A percentile compares a stretch with the other conserved stretches of the same genome.
These are phyloP conservation scores for Sungouiella thailandica DNA, from an alignment of 805 yeast species.

Conservation along the genomic window DNA sequence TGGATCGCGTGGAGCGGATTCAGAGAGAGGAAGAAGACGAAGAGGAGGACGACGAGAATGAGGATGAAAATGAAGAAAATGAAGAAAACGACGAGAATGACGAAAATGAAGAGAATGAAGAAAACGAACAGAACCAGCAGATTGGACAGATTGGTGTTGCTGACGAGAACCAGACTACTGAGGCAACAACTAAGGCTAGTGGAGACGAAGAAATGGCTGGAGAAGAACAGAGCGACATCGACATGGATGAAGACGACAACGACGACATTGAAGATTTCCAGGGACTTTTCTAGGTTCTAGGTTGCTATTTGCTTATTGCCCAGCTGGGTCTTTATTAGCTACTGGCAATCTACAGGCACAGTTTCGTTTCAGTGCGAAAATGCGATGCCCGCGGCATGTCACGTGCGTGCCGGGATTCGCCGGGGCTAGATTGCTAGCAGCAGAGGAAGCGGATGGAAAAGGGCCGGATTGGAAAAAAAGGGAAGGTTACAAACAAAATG, in stretches of 20 bases:
- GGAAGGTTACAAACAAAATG: too few relatives aligned
- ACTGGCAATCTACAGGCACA: too few relatives aligned
- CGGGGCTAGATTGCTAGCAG: neutral
- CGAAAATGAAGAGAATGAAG: constrained; percentile 33
- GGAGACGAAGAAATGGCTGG: constrained; percentile 4
- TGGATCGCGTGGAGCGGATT: neutral
- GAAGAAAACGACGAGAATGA: constrained; percentile 51
- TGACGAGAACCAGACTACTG: too few relatives aligned
- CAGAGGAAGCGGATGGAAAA: too few relatives aligned
- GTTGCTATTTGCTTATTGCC: neutral
- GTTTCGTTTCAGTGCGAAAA: too few relatives aligned
- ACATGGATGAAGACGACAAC: constrained; percentile 20
- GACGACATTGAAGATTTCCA: constrained; percentile 38
- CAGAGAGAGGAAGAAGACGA: constrained; percentile 4
- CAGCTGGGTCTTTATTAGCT: neutral
- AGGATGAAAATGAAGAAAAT: constrained; percentile 44
- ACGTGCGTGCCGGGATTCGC: neutral
- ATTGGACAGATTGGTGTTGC: neutral
- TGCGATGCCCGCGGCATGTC: constrained; percentile 3
- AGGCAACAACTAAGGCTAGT: too few relatives aligned
- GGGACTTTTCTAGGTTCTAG: constrained; percentile 12
- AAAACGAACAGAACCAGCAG: constrained; percentile 9
- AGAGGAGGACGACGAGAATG: constrained; percentile 45
- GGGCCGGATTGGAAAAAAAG: too few relatives aligned
- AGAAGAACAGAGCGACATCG: constrained; percentile 13